A percentile compares a stretch with the other conserved stretches of the same genome.
Evolutionary conservation across 306 rosid genomes (phyloP).

Genomic region (Fragaria ananassa): DNA sequence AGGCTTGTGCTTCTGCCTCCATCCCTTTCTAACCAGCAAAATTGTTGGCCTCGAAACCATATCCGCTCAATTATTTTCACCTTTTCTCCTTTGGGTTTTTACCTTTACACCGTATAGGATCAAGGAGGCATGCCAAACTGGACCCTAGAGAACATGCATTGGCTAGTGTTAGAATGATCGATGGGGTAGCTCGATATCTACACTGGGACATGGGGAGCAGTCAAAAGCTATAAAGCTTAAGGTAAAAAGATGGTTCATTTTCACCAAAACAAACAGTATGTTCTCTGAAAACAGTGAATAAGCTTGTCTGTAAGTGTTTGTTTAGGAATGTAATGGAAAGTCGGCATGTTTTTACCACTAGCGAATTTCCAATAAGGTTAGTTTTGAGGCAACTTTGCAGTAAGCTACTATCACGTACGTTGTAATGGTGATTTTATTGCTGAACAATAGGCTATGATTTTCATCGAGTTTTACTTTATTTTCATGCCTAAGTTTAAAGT

Average conservation of each 20-base stretch:
- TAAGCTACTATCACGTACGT: too few relatives aligned
- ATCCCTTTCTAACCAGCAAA: slow-evolving; percentile 1
- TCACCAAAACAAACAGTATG: not conserved
- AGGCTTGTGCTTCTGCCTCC: not conserved
- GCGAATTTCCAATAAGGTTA: not conserved
- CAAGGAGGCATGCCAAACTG: not conserved
- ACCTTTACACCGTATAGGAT: not conserved
- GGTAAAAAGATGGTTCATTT: not conserved
- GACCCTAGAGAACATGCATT: not conserved
- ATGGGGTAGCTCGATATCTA: not conserved
- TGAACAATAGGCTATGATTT: not conserved
- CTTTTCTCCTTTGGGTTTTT: not conserved
- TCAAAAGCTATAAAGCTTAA: not conserved
- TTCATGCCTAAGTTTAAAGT: too few relatives aligned
- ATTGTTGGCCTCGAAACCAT: slow-evolving; percentile 16
- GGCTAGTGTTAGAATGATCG: not conserved
- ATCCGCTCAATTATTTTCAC: slow-evolving; percentile 17
- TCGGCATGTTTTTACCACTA: not conserved
- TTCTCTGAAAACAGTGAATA: not conserved
- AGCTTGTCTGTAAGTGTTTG: not conserved
- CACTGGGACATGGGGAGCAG: not conserved
- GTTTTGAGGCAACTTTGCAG: not conserved
- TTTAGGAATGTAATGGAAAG: not conserved
- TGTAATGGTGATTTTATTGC: too few relatives aligned
- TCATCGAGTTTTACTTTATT: too few relatives aligned